These are phyloP conservation scores for Vaccinium darrowii DNA, from an alignment of 148 eudicot genomes.

Conservation along the genomic window DNA sequence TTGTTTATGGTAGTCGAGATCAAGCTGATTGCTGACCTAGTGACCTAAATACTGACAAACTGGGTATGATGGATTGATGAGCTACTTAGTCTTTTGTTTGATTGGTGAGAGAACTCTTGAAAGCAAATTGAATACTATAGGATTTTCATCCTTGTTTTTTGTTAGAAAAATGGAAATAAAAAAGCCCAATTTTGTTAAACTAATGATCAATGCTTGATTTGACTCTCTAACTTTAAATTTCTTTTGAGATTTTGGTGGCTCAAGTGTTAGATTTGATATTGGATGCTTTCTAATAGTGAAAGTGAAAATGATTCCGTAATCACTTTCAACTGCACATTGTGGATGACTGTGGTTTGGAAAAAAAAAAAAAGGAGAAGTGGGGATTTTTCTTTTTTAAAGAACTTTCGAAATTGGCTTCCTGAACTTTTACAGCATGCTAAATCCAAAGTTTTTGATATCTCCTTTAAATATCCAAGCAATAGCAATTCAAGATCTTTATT, in stretches of 20 bases:
- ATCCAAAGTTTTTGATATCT: not conserved
- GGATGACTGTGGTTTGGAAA: not conserved
- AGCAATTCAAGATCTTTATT: not conserved
- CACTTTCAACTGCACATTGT: not conserved
- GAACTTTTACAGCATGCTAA: not conserved
- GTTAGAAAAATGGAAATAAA: not conserved
- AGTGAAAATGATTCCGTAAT: not conserved
- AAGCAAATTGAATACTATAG: not conserved
- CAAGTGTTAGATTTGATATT: not conserved
- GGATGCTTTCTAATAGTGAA: not conserved
- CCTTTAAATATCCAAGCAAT: not conserved
- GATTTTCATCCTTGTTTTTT: not conserved
- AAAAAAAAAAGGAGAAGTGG: too few relatives aligned
- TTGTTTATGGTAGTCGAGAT: slow-evolving; percentile 10
- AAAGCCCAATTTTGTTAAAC: not conserved
- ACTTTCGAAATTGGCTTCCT: not conserved
- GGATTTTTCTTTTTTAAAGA: not conserved
- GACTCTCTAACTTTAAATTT: not conserved
- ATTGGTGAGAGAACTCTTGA: not conserved
- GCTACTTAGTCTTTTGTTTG: not conserved
- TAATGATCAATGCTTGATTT: not conserved
- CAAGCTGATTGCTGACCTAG: slow-evolving; percentile 16
- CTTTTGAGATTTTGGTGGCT: not conserved
- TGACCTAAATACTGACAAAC: slow-evolving; percentile 2
- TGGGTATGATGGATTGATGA: not conserved